phyloP scores from a whole-genome alignment of 306 rosid genomes.

The Trifolium repens region DNA sequence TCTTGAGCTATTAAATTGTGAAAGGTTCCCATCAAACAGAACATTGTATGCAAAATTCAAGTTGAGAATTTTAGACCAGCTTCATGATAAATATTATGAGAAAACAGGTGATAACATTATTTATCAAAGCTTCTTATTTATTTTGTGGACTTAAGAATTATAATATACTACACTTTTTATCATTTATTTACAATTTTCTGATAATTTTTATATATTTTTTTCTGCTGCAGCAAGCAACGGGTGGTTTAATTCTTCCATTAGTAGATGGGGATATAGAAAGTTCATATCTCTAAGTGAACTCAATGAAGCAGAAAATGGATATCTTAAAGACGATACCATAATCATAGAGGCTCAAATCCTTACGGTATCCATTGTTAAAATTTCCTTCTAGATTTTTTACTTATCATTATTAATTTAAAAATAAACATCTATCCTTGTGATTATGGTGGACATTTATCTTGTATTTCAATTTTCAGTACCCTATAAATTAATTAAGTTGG shows the following conservation, averaged over 20 bases:
- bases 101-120: background rate
- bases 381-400: no score
- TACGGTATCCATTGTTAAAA: no score
- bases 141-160: background rate
- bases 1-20: background rate
- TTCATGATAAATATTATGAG: background rate
- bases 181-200: no score
- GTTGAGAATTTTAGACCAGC: background rate
- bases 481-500: no score
- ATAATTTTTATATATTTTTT: no score
- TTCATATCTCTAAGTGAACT: background rate
- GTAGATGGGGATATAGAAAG: background rate
- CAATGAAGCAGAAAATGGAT: background rate
- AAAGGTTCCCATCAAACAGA: background rate
- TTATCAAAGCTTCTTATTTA: no score
- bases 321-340: background rate
- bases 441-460: no score
- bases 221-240: background rate
- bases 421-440: no score
- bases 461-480: no score
- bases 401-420: no score
- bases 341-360: background rate
- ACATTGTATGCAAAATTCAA: background rate
- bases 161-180: no score
- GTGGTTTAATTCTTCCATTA: background rate